Base-by-base conservation (phyloP, 1,139 yeast genomes). In the Sugiyamaella paludigena region DNA sequence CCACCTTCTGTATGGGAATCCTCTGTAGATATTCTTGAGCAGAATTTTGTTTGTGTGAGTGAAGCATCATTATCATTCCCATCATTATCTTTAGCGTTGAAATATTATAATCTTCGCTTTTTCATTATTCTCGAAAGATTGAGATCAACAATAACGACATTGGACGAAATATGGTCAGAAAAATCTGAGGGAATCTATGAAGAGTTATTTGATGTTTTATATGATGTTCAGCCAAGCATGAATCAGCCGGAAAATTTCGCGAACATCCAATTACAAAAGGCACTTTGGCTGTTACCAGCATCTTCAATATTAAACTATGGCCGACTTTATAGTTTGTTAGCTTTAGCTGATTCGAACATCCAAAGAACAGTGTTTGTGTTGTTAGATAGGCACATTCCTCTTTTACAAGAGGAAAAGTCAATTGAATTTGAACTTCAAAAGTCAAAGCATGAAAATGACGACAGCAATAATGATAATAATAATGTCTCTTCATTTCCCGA, bases 31-130 rank as follows among this genome's bases (percentile, higher is more conserved):
- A 35, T 58, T 29, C 43, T 63, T 29, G 57, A 57, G 46, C 58
- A 52, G 43, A 52, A 56, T 29, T 54, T 61, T 47, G 58, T 76
- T 7, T 76, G 73, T 30, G 72, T 69, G 36, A 68, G 68, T 9
- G 60, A 68, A 51, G 49, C 60, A 51, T 9, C 69, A 52, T 48
- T 67, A 6, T 71, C 76, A 29, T 19, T 5, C 24, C 24, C 24
- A 19, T 19, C 24, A 19, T 19, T 19, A 19, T 11, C 69, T 52
- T 48, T 68, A 6, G 71, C 77, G 28, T 66, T 86, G 58, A 71
- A 77, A 40, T 76, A 74, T 55, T 66, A 67, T 49, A 70, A 83
- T 0, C 66, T 84, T 52, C 77, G 74, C 53, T 63, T 80, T 19
- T 72, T 76, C 41, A 56, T 66, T 2, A 49, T 62, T 2, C 54